Evolutionary conservation across 176 grass and related monocot species (phyloP), one percentile per base, ranked within the genome.

Genomic region (Zoysia japonica): DNA sequence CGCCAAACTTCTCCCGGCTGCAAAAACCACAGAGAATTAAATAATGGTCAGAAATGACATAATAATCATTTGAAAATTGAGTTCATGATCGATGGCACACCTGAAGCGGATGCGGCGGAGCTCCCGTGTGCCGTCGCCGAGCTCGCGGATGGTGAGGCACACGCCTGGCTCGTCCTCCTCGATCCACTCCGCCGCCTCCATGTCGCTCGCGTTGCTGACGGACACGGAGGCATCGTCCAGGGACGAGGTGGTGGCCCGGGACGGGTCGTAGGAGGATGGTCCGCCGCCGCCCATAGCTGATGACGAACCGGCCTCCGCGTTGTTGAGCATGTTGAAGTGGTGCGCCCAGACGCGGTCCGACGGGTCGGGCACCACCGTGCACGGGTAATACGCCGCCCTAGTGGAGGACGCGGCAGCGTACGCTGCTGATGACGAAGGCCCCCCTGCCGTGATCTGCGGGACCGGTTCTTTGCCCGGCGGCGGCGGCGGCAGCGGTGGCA

Each of bases 121-220:
- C 83, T 97, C 94, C 9, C 94, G 91, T 61, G 82, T 88, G n/a
- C 94, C 94, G 50, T 97, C 94, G 42, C 88, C 91, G 53, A 97
- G 87, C 85, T 97, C 94, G 10, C 94, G 89, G 80, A 97, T 97
- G 76, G 94, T 97, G 89, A 97, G 90, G 83, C 90, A 97, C 15
- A 97, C 94, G 45, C 94, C 94, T 4, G 94, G 91, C 67, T 97
- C 89, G 72, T 94, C 91, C 76, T 97, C 87, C 69, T 97, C 94
- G 70, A 97, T 91, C 94, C 91, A 94, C 76, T 97, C 94, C 1
- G 83, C 56, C 6, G 79, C 47, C 5, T 94, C 94, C 78, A 94
- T 60, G 74, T 97, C 94, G 78, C 94, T 94, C 9, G 80, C 91
- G 68, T 97, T 97, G 88, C 96, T 99, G 67, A 95, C 77, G 70